These are phyloP conservation scores for Phaeosphaeria sp. DNA, from an alignment of 2,329 filamentous ascomycete species.

Conservation along the genomic window DNA sequence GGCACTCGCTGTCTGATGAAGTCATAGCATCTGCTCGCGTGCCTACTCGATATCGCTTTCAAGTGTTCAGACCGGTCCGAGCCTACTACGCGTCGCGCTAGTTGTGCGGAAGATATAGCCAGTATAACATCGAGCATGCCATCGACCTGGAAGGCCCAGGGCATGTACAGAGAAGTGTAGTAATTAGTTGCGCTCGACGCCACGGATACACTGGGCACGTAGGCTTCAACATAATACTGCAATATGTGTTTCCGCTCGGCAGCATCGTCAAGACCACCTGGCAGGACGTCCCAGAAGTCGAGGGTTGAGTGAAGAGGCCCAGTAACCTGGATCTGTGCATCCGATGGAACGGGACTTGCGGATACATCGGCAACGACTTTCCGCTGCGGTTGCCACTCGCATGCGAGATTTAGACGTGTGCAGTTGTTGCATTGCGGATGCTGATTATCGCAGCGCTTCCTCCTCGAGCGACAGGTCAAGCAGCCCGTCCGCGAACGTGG, in stretches of 20 bases:
- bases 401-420: constrained; percentile 42
- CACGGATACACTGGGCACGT: constrained; percentile 46
- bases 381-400: constrained; percentile 44
- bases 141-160: constrained; percentile 44
- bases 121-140: constrained; percentile 46
- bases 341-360: constrained; percentile 12
- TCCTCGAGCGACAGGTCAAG: constrained; percentile 42
- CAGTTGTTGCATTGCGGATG: constrained; percentile 45
- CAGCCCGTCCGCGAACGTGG: constrained; percentile 46
- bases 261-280: constrained; percentile 28
- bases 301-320: constrained; percentile 27
- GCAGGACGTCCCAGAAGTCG: constrained; percentile 40
- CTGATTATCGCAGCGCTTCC: constrained; percentile 44
- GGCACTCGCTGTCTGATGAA: constrained; percentile 41
- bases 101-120: constrained; percentile 43
- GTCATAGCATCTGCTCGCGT: constrained; percentile 41
- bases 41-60: constrained; percentile 35
- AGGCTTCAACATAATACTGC: constrained; percentile 45
- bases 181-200: constrained; percentile 44
- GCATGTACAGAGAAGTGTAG: constrained; percentile 45
- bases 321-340: constrained; percentile 19
- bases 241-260: constrained; percentile 39
- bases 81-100: constrained; percentile 36
- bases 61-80: constrained; percentile 38
- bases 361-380: constrained; percentile 20